phyloP scores from a whole-genome alignment of 2,329 filamentous ascomycete genomes.

The Aspergillus ibericus region DNA sequence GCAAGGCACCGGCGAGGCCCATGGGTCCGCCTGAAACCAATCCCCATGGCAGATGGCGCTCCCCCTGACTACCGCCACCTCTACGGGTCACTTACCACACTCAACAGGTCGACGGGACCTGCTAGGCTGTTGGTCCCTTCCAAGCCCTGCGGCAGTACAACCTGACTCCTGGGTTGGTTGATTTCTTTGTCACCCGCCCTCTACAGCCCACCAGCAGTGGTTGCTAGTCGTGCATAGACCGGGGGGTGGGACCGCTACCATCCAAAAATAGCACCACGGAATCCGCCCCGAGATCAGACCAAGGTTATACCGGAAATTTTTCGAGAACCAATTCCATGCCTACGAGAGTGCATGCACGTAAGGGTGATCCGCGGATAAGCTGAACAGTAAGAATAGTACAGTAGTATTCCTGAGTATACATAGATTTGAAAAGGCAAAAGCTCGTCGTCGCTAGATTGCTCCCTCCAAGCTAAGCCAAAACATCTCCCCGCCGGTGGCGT shows the following conservation, averaged over 20 bases:
- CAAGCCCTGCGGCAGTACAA: background rate
- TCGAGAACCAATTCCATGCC: background rate
- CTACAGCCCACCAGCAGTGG: background rate
- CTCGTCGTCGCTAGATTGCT: conserved; percentile 17
- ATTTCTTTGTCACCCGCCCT: background rate
- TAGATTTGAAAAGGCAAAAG: conserved; percentile 7
- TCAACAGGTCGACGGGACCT: background rate
- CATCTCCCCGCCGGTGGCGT: background rate
- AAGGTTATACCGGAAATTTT: background rate
- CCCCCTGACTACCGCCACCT: background rate
- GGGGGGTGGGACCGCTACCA: background rate
- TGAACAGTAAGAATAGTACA: conserved; percentile 14
- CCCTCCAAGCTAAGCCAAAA: conserved; percentile 13
- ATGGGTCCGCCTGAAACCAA: conserved; percentile 1
- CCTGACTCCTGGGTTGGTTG: background rate
- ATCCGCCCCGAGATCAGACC: background rate
- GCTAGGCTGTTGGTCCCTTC: background rate
- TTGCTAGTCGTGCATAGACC: background rate
- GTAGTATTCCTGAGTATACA: conserved; percentile 20
- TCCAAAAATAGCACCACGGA: conserved; percentile 10
- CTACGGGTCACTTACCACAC: background rate
- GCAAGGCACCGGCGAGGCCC: background rate
- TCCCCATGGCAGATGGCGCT: background rate
- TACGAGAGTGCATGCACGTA: background rate
- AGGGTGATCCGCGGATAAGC: background rate